Conservation (phyloP, 495 filamentous ascomycete genomes). For the Viridothelium virens region DNA sequence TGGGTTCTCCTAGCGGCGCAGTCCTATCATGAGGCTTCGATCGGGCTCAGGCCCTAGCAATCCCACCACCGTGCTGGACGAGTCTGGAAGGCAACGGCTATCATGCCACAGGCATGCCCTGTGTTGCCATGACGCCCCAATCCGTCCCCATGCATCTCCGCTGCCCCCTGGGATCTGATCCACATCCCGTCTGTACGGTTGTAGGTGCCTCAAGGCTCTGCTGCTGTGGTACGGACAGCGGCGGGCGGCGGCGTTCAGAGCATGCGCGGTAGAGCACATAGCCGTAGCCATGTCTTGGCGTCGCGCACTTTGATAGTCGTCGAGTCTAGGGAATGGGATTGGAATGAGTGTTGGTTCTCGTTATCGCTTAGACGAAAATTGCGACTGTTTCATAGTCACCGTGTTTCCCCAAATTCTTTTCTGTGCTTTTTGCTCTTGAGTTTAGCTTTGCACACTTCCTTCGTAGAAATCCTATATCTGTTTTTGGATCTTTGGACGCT, state of each 20-base stretch:
- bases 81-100: conserved; percentile 3
- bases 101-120: not conserved
- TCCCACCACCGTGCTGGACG: not conserved
- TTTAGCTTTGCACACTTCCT: too few relatives aligned
- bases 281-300: conserved; percentile 1
- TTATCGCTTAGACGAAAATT: not conserved
- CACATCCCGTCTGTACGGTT: not conserved
- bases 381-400: not conserved
- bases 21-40: not conserved
- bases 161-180: not conserved
- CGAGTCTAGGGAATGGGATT: not conserved
- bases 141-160: not conserved
- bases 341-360: not conserved
- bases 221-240: not conserved
- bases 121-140: conserved; percentile 9
- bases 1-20: not conserved
- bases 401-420: not conserved
- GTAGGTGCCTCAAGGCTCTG: not conserved
- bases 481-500: too few relatives aligned
- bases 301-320: not conserved
- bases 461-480: too few relatives aligned
- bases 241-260: not conserved
- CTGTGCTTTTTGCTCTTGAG: not conserved
- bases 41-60: not conserved
- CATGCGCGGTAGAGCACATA: not conserved